phyloP scores from a whole-genome alignment of 1,284 basidiomycete genomes.

The Retiboletus flavoniger region DNA sequence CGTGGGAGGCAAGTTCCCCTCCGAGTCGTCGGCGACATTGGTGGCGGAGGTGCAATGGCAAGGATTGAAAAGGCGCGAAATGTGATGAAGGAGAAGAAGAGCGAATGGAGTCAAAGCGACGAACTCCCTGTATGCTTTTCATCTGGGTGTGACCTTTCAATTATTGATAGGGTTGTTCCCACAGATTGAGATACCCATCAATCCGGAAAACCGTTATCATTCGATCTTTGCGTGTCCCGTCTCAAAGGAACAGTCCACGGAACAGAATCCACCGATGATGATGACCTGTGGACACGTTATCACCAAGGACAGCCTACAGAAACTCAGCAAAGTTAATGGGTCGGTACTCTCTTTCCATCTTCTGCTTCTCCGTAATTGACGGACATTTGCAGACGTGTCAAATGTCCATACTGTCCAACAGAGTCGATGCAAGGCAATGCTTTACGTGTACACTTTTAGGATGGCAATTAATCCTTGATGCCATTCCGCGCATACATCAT shows the following conservation, averaged over 20 bases:
- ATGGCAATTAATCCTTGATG: neutral
- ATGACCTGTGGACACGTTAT: slow-evolving; percentile 94
- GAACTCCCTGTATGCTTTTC: slow-evolving; percentile 73
- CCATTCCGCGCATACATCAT: slow-evolving; percentile 5
- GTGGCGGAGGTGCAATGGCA: slow-evolving; percentile 84
- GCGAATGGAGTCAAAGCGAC: slow-evolving; percentile 86
- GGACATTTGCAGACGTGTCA: slow-evolving; percentile 59
- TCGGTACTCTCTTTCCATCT: slow-evolving; percentile 42
- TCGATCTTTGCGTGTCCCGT: slow-evolving; percentile 98
- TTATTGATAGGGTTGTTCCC: slow-evolving; percentile 6
- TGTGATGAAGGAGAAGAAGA: slow-evolving; percentile 89
- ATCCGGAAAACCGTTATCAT: slow-evolving; percentile 86
- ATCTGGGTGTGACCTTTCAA: neutral
- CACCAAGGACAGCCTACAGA: slow-evolving; percentile 82
- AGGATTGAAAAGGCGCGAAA: slow-evolving; percentile 90
- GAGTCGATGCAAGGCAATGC: slow-evolving; percentile 64
- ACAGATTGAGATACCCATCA: slow-evolving; percentile 92
- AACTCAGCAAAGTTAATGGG: slow-evolving; percentile 85
- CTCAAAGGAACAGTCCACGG: slow-evolving; percentile 94
- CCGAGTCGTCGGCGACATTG: slow-evolving; percentile 85
- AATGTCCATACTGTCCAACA: slow-evolving; percentile 87
- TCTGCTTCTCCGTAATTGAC: slow-evolving; percentile 2
- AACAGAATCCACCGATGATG: slow-evolving; percentile 96
- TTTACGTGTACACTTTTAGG: slow-evolving; percentile 71
- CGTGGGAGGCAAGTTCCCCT: slow-evolving; percentile 87